Evolutionary conservation across 805 yeast species (phyloP).

Genomic region (Priceomyces medius): DNA sequence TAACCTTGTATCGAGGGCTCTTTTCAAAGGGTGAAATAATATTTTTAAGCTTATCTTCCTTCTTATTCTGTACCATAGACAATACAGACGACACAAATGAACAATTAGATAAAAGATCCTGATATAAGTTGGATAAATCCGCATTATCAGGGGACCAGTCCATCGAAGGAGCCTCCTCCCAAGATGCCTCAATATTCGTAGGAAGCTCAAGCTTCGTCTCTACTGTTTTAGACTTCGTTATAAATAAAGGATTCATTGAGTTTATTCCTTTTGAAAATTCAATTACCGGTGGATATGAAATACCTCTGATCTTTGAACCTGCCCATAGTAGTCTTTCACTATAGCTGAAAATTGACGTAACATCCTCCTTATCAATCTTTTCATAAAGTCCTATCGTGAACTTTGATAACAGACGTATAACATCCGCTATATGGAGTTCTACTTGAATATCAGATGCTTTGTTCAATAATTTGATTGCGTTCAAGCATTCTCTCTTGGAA

Average conservation of each 20-base stretch:
- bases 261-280: constrained; percentile 11
- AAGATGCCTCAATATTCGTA: constrained; percentile 5
- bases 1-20: constrained; percentile 35
- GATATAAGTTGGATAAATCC: constrained; percentile 36
- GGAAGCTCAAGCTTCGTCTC: constrained; percentile 15
- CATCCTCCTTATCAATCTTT: constrained; percentile 1
- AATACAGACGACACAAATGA: constrained; percentile 72
- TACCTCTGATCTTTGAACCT: constrained; percentile 17
- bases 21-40: constrained; percentile 23
- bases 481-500: constrained; percentile 20
- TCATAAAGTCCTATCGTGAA: constrained; percentile 24
- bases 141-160: constrained; percentile 43
- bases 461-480: constrained; percentile 26
- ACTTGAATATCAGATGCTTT: constrained; percentile 9
- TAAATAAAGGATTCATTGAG: constrained; percentile 8
- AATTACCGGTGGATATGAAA: constrained; percentile 21
- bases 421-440: background rate
- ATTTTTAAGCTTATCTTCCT: constrained; percentile 17
- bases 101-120: constrained; percentile 61
- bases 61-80: constrained; percentile 39
- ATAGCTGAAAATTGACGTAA: background rate
- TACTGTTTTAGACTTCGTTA: constrained; percentile 1
- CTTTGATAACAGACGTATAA: constrained; percentile 16
- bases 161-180: constrained; percentile 16
- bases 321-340: constrained; percentile 27